Evolutionary conservation across 352 stramenopile species (phyloP).

Genomic region (Phytophthora meadii): DNA sequence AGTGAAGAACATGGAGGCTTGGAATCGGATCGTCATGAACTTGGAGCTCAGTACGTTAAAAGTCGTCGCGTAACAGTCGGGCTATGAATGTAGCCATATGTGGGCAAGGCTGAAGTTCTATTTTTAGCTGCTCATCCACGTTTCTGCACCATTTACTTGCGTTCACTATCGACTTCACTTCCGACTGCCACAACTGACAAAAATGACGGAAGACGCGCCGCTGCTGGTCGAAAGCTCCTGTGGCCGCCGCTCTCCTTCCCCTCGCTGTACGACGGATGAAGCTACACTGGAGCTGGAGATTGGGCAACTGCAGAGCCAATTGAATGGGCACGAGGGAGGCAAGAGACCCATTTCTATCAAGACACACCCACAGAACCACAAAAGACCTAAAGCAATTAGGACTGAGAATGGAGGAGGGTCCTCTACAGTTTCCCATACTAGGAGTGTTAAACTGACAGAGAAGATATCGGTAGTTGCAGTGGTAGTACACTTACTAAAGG

Average conservation of each 20-base stretch:
- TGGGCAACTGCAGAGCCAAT: conserved; percentile 7
- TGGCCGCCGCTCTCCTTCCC: conserved; percentile 5
- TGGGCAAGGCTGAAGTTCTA: conserved; percentile 22
- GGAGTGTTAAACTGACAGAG: conserved; percentile 28
- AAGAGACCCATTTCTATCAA: background rate
- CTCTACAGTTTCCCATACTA: conserved; percentile 11
- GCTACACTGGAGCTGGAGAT: conserved; percentile 20
- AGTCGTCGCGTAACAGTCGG: conserved; percentile 10
- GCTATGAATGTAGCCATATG: conserved; percentile 25
- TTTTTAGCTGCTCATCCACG: conserved; percentile 13
- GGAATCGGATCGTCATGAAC: conserved; percentile 88
- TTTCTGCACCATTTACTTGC: conserved; percentile 8
- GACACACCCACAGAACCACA: background rate
- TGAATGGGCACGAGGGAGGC: background rate
- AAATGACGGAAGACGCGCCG: conserved; percentile 26
- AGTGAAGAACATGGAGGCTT: conserved; percentile 87
- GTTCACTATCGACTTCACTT: conserved; percentile 15
- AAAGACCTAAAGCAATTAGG: background rate
- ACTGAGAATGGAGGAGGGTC: conserved; percentile 22
- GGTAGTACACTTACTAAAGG: conserved; percentile 77
- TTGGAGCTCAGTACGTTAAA: conserved; percentile 51
- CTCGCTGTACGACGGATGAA: conserved; percentile 5
- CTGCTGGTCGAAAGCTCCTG: conserved; percentile 23
- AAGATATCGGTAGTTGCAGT: conserved; percentile 64
- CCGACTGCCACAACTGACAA: background rate